Percentiles rank a stretch among this genome's conserved stretches.
These are phyloP conservation scores for Malus sieversii DNA, from an alignment of 306 rosid species.

Conservation along the genomic window DNA sequence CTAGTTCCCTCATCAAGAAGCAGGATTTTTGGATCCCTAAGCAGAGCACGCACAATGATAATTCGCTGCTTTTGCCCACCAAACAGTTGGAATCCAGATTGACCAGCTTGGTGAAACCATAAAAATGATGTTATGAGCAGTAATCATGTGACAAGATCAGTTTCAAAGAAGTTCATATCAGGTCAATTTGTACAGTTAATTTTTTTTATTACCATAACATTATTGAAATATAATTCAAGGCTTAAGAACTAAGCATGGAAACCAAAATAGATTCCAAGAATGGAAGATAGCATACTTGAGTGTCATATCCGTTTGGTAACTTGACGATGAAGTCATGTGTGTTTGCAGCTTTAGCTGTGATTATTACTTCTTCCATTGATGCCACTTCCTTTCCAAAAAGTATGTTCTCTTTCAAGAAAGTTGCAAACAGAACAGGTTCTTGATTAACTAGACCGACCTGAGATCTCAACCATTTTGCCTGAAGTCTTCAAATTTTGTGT, in stretches of 20 bases:
- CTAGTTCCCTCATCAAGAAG: slow-evolving; percentile 93
- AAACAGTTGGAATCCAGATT: slow-evolving; percentile 72
- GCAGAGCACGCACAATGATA: slow-evolving; percentile 79
- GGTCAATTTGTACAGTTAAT: background rate
- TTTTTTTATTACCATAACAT: too few species aligned
- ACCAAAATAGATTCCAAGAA: background rate
- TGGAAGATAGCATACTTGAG: slow-evolving; percentile 56
- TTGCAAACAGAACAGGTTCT: slow-evolving; percentile 91
- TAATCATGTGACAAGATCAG: background rate
- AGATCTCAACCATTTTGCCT: slow-evolving; percentile 84
- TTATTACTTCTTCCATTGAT: slow-evolving; percentile 59
- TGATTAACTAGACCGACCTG: slow-evolving; percentile 79
- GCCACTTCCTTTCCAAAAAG: slow-evolving; percentile 87
- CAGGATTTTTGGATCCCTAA: slow-evolving; percentile 71
- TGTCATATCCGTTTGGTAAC: slow-evolving; percentile 79
- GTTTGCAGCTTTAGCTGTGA: slow-evolving; percentile 79
- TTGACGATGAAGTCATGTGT: slow-evolving; percentile 78
- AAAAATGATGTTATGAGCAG: background rate
- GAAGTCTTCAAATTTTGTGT: slow-evolving; percentile 58
- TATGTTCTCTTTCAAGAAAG: slow-evolving; percentile 72
- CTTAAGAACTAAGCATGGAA: background rate
- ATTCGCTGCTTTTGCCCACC: slow-evolving; percentile 95
- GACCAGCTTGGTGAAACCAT: slow-evolving; percentile 57
- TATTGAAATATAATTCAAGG: background rate
- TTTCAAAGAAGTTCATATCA: background rate